phyloP scores from a whole-genome alignment of 441 rosid species.

The Metrosideros polymorpha region DNA sequence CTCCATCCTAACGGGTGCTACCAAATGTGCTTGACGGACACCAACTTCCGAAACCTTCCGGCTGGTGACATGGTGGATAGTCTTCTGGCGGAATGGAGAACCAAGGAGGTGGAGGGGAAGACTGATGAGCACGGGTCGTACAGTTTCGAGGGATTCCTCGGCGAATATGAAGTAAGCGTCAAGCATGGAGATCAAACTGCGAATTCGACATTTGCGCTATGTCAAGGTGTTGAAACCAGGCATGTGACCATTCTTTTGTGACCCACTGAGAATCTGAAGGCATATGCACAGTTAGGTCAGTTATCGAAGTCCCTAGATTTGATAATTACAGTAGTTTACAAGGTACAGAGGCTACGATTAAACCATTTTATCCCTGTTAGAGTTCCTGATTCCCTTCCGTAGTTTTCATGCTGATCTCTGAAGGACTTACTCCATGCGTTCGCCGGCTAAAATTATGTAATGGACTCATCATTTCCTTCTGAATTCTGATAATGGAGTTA shows the following conservation, averaged over 20 bases:
- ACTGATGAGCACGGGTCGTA: constrained; percentile 52
- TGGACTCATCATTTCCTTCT: not conserved
- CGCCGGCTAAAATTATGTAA: not conserved
- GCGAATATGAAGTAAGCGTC: constrained; percentile 40
- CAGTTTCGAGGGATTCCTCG: constrained; percentile 57
- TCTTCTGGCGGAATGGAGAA: constrained; percentile 53
- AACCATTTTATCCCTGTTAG: not conserved
- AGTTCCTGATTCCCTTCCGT: not conserved
- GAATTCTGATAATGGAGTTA: not conserved
- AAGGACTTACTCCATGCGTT: not conserved
- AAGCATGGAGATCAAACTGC: constrained; percentile 16
- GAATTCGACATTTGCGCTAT: constrained; percentile 39
- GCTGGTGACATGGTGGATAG: constrained; percentile 63
- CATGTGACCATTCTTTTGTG: constrained; percentile 46
- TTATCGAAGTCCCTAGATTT: not conserved
- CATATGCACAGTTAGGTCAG: not conserved
- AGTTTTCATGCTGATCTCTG: not conserved
- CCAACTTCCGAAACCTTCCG: constrained; percentile 44
- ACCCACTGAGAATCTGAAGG: not conserved
- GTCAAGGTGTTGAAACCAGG: constrained; percentile 37
- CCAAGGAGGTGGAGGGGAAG: constrained; percentile 18
- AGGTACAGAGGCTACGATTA: not conserved
- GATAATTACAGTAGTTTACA: not conserved
- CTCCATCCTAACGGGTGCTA: constrained; percentile 66
- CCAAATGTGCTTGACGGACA: constrained; percentile 68